These are phyloP conservation scores for Annulohypoxylon bovei DNA, from an alignment of 495 filamentous ascomycete genomes.

Conservation along the genomic window DNA sequence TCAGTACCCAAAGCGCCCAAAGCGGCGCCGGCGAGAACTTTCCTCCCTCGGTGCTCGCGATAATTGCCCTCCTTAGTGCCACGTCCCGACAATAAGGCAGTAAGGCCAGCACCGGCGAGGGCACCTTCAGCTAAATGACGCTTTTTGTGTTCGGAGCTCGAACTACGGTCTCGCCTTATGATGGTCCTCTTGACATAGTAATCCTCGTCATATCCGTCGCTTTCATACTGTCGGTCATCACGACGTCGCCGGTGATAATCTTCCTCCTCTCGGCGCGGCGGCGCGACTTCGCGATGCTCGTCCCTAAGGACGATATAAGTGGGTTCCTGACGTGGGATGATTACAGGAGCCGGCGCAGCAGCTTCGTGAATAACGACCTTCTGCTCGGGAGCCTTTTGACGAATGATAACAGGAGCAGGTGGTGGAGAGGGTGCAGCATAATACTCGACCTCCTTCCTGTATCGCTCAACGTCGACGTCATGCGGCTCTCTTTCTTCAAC, in stretches of 20 bases:
- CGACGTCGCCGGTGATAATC: constrained; percentile 65
- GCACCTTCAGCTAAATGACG: constrained; percentile 90
- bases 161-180: constrained; percentile 62
- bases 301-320: constrained; percentile 75
- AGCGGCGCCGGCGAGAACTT: constrained; percentile 80
- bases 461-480: constrained; percentile 66
- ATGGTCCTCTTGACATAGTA: constrained; percentile 58
- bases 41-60: constrained; percentile 71
- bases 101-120: constrained; percentile 78
- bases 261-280: constrained; percentile 61
- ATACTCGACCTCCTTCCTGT: constrained; percentile 74
- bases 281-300: constrained; percentile 58
- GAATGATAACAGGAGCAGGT: constrained; percentile 73
- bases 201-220: constrained; percentile 56
- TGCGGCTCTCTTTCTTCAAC: constrained; percentile 56
- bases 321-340: constrained; percentile 71
- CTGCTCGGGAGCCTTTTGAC: constrained; percentile 67
- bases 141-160: constrained; percentile 69
- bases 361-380: constrained; percentile 80
- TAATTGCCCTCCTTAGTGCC: constrained; percentile 67
- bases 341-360: constrained; percentile 69
- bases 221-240: constrained; percentile 63
- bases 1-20: constrained; percentile 85
- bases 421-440: constrained; percentile 65
- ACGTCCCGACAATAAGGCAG: constrained; percentile 77